Evolutionary conservation across 2,329 filamentous ascomycete genomes (phyloP).

Genomic region (Fusarium brevicatenulatum): DNA sequence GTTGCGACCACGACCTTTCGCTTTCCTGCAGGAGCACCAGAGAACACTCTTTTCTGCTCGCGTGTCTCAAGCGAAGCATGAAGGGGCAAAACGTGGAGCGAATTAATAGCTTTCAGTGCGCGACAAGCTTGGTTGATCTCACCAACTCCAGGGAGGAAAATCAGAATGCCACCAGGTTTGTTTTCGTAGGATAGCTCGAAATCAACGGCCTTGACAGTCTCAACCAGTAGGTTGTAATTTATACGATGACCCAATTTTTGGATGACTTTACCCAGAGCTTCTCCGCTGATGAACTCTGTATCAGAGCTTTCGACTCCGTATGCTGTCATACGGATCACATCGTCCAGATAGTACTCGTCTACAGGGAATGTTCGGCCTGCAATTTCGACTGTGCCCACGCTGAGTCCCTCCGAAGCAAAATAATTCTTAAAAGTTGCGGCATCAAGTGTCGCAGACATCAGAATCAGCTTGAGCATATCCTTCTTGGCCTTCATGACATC

Average conservation of each 20-base stretch:
- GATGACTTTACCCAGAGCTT: slow-evolving; percentile 74
- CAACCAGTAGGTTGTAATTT: slow-evolving; percentile 87
- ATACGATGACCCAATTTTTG: slow-evolving; percentile 82
- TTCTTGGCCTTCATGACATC: slow-evolving; percentile 84
- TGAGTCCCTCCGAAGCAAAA: slow-evolving; percentile 81
- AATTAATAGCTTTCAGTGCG: slow-evolving; percentile 71
- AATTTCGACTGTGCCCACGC: slow-evolving; percentile 74
- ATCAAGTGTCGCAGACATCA: slow-evolving; percentile 96
- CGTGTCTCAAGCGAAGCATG: slow-evolving; percentile 90
- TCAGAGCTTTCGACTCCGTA: slow-evolving; percentile 68
- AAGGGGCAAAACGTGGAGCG: slow-evolving; percentile 82
- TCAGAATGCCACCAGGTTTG: slow-evolving; percentile 83
- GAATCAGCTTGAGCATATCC: slow-evolving; percentile 88
- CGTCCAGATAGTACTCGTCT: slow-evolving; percentile 87
- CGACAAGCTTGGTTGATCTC: slow-evolving; percentile 89
- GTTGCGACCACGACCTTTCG: slow-evolving; percentile 94
- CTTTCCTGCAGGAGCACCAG: slow-evolving; percentile 77
- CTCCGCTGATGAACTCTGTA: slow-evolving; percentile 57
- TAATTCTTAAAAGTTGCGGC: slow-evolving; percentile 71
- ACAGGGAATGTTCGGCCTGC: slow-evolving; percentile 94
- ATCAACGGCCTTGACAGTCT: slow-evolving; percentile 85
- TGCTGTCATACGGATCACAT: slow-evolving; percentile 87
- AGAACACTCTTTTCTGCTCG: slow-evolving; percentile 90
- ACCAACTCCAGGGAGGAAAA: slow-evolving; percentile 91
- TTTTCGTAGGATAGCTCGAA: slow-evolving; percentile 72